These are phyloP conservation scores for Colletotrichum sansevieriae DNA, from an alignment of 2,329 filamentous ascomycete genomes.

Conservation along the genomic window DNA sequence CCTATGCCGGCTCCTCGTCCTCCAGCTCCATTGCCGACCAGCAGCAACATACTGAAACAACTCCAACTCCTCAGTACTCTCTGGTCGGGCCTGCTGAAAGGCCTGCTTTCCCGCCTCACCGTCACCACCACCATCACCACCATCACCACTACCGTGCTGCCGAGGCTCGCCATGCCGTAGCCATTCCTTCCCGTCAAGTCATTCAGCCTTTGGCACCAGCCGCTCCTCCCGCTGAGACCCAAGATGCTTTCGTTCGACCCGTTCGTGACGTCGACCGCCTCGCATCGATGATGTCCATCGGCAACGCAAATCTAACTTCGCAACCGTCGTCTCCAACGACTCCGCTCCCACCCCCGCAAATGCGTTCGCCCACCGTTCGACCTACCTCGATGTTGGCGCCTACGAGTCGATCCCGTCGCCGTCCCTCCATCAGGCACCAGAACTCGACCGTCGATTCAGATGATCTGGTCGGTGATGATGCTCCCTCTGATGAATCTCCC, in stretches of 20 bases:
- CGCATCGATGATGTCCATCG: slow-evolving; percentile 82
- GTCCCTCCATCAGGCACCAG: slow-evolving; percentile 91
- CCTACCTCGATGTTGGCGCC: slow-evolving; percentile 66
- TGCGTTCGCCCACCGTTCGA: slow-evolving; percentile 67
- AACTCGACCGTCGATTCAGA: slow-evolving; percentile 91
- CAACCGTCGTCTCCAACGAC: slow-evolving; percentile 94
- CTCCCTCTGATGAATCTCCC: slow-evolving; percentile 81
- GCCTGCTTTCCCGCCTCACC: slow-evolving; percentile 69
- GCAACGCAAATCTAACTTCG: slow-evolving; percentile 79
- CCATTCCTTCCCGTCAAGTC: slow-evolving; percentile 63
- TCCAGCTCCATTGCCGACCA: slow-evolving; percentile 53
- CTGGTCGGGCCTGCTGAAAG: slow-evolving; percentile 80
- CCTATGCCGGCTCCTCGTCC: slow-evolving; percentile 58
- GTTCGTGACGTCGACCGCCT: slow-evolving; percentile 86
- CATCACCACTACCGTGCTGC: slow-evolving; percentile 65
- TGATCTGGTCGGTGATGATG: slow-evolving; percentile 86
- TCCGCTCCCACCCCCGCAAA: slow-evolving; percentile 77
- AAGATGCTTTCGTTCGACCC: slow-evolving; percentile 82
- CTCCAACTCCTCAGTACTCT: slow-evolving; percentile 72
- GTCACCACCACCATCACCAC: slow-evolving; percentile 63
- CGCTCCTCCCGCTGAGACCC: slow-evolving; percentile 73
- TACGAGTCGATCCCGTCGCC: slow-evolving; percentile 70
- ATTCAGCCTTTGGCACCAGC: slow-evolving; percentile 77
- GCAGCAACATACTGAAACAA: slow-evolving; percentile 61
- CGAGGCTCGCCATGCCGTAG: slow-evolving; percentile 64